phyloP scores from a whole-genome alignment of 208 protist genomes.

The Trypanosoma vivax region DNA sequence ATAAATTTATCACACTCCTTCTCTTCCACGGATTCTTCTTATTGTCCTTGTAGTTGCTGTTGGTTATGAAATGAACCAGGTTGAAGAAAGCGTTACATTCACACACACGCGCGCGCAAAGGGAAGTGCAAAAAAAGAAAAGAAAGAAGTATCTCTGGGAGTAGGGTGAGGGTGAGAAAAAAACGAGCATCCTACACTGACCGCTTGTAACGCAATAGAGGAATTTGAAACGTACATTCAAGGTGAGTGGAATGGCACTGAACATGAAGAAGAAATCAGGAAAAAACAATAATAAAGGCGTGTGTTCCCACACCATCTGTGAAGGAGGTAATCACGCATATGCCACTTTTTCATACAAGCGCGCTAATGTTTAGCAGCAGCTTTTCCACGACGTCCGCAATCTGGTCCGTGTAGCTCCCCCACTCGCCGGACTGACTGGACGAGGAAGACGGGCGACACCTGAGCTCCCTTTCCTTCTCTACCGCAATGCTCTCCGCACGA shows the following conservation, averaged over 20 bases:
- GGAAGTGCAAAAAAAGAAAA: too few species aligned
- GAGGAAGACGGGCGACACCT: slow-evolving; percentile 11
- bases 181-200: too few species aligned
- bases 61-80: too few species aligned
- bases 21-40: too few species aligned
- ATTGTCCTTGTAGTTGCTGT: too few species aligned
- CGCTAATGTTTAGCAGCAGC: slow-evolving; percentile 59
- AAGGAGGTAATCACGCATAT: neutral
- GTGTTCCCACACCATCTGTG: neutral
- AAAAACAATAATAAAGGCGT: slow-evolving; percentile 5
- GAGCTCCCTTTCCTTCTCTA: slow-evolving; percentile 24
- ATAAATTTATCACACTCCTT: too few species aligned
- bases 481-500: slow-evolving; percentile 28
- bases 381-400: slow-evolving; percentile 72
- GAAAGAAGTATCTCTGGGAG: too few species aligned
- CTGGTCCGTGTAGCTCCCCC: slow-evolving; percentile 41
- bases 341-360: slow-evolving; percentile 22
- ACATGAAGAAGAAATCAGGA: neutral
- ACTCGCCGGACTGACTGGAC: slow-evolving; percentile 8
- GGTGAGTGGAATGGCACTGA: neutral
- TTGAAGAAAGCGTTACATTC: too few species aligned
- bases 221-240: neutral
- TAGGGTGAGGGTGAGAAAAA: neutral
- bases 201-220: too few species aligned
- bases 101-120: too few species aligned